Percentiles rank a stretch among this genome's conserved stretches.
These are phyloP conservation scores for Leptographium flavum DNA, from an alignment of 2,329 filamentous ascomycete species.

Conservation along the genomic window DNA sequence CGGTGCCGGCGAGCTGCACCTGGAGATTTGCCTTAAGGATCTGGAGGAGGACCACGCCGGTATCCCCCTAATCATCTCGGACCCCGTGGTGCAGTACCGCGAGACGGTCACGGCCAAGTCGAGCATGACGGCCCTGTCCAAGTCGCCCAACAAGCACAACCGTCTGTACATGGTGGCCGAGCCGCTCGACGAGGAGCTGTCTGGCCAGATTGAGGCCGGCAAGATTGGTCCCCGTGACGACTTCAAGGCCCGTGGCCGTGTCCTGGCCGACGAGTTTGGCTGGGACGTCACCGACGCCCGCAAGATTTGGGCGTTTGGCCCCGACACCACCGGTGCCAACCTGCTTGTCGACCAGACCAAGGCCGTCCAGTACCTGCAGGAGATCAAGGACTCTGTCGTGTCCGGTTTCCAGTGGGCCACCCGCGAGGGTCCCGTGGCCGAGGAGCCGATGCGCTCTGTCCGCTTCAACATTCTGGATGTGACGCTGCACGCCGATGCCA, in stretches of 20 bases:
- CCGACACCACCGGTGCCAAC: slow-evolving; percentile 95
- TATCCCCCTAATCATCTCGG: slow-evolving; percentile 94
- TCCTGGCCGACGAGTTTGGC: slow-evolving; percentile 90
- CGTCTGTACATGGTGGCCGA: slow-evolving; percentile 93
- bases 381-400: slow-evolving; percentile 99
- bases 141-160: slow-evolving; percentile 99
- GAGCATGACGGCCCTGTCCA: slow-evolving; percentile 92
- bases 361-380: slow-evolving; percentile 98
- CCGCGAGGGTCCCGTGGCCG: slow-evolving; percentile 90
- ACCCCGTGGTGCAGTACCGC: slow-evolving; percentile 97
- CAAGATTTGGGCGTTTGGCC: slow-evolving; percentile 99
- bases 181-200: slow-evolving; percentile 84
- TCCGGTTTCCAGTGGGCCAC: slow-evolving; percentile 99
- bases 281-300: slow-evolving; percentile 99
- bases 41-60: slow-evolving; percentile 98
- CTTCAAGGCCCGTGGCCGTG: slow-evolving; percentile 95
- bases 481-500: slow-evolving; percentile 97
- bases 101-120: slow-evolving; percentile 80
- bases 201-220: slow-evolving; percentile 77
- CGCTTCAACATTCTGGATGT: slow-evolving; percentile 99
- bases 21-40: slow-evolving; percentile 99
- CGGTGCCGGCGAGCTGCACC: slow-evolving; percentile 96
- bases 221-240: slow-evolving; percentile 93
- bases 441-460: slow-evolving; percentile 94
- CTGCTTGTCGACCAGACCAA: slow-evolving; percentile 99